Evolutionary conservation across 1,139 yeast genomes (phyloP), one percentile per base, ranked within the genome.

Genomic region (Taphrina flavorubra): DNA sequence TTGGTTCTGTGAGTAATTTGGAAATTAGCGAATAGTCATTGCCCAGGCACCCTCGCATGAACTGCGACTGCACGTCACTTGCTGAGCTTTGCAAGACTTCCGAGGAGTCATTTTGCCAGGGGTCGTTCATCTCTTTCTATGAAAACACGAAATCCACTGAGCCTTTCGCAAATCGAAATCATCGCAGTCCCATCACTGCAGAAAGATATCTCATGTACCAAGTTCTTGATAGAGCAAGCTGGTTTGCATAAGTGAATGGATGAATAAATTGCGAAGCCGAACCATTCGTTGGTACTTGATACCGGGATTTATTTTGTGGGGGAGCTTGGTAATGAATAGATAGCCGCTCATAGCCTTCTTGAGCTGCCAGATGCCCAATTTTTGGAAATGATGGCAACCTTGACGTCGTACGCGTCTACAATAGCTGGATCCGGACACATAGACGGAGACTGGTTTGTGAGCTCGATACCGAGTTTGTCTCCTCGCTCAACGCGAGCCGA

Each of bases 41-140:
- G 37, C 55, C 51, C 7, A 63, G 39, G 25, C 67, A 63, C n/a
- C 67, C 61, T 18, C 67, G 60, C 56, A 63, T 46, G 37, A 63
- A 63, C 46, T 63, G 67, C 2, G 67, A 37, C 14, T 63, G 67
- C 3, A 46, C 34, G 8, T 46, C 51, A 40, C 46, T 58, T 8
- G 16, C 31, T 6, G 36, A 7, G 10, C 47, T 5, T 6, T 49
- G 37, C 16, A 40, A n/a, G 40, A 18, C 42, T 7, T 56, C 49
- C 10, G 46, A 11, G 13, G 31, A 8, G 16, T 37, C 34, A 25
- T 42, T 39, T 51, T 62, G 66, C 66, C 66, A 62, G 14, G 66
- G 66, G 39, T 62, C 66, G 40, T 62, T 47, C 66, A 62, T 62
- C 42, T 13, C 18, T 44, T 13, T 44, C 47, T 25, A 25, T 25